Conservation (phyloP, 768 basidiomycete genomes). For the Glaciozyma martinii region DNA sequence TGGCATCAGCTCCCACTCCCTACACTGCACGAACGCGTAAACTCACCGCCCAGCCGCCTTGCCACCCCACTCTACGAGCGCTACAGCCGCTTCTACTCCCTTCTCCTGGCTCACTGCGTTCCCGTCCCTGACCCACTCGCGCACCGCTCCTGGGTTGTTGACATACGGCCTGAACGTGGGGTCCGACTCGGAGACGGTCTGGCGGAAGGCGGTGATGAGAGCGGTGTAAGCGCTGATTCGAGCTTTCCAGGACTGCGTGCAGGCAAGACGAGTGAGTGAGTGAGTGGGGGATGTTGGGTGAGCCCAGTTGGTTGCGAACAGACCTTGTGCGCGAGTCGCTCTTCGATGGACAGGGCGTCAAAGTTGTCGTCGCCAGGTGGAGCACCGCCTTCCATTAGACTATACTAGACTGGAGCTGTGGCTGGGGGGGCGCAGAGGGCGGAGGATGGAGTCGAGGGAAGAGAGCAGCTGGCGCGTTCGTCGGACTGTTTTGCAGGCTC, state of each 20-base stretch:
- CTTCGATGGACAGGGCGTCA: constrained; percentile 61
- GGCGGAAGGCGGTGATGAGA: constrained; percentile 72
- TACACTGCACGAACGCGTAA: background rate
- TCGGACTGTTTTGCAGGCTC: too few species aligned
- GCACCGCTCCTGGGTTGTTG: constrained; percentile 71
- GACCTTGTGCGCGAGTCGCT: constrained; percentile 74
- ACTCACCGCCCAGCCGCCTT: constrained; percentile 61
- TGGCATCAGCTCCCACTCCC: background rate
- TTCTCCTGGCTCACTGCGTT: constrained; percentile 99
- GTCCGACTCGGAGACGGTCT: constrained; percentile 84
- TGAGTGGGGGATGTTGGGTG: background rate
- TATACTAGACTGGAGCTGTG: too few species aligned
- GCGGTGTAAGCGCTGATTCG: constrained; percentile 85
- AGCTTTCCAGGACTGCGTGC: constrained; percentile 87
- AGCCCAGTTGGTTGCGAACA: background rate
- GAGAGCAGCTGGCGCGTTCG: too few species aligned
- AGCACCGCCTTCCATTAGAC: too few species aligned
- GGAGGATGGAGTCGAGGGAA: too few species aligned
- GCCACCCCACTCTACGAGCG: constrained; percentile 82
- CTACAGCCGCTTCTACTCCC: constrained; percentile 77
- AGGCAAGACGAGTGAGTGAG: too few species aligned
- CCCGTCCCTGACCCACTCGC: constrained; percentile 61
- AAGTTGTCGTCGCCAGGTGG: constrained; percentile 72
- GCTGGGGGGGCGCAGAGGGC: too few species aligned
- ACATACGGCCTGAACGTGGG: constrained; percentile 86